A percentile compares a stretch with the other conserved stretches of the same genome.
Conservation (phyloP, 2,329 filamentous ascomycete genomes). For the Sphaerulina musiva region DNA sequence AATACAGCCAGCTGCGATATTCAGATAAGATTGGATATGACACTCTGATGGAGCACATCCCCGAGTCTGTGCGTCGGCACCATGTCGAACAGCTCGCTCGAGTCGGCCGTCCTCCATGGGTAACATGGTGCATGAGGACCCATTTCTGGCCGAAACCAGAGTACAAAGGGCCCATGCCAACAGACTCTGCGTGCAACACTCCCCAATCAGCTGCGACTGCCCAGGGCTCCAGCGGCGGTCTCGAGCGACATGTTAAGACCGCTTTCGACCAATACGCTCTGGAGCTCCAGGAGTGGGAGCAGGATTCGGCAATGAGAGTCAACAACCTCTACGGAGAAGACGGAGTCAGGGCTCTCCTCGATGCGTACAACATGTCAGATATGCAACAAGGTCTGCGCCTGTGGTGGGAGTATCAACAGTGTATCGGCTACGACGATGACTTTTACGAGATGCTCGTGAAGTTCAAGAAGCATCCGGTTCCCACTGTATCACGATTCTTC, state of each 20-base stretch:
- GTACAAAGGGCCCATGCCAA: conserved; percentile 36
- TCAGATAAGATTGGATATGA: conserved; percentile 42
- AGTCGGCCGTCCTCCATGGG: conserved; percentile 36
- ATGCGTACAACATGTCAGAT: conserved; percentile 39
- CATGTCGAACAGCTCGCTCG: conserved; percentile 38
- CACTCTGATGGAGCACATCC: conserved; percentile 35
- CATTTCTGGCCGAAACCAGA: conserved; percentile 40
- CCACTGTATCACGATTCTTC: background rate
- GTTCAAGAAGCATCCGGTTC: conserved; percentile 6
- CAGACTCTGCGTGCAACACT: conserved; percentile 14
- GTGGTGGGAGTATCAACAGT: conserved; percentile 46
- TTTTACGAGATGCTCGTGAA: conserved; percentile 40
- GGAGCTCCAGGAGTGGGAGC: conserved; percentile 38
- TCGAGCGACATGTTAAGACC: conserved; percentile 26
- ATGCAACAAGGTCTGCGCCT: conserved; percentile 38
- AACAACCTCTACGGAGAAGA: conserved; percentile 28
- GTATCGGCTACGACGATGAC: conserved; percentile 36
- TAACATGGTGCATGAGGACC: conserved; percentile 37
- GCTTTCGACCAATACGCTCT: conserved; percentile 34
- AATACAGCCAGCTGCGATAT: conserved; percentile 42
- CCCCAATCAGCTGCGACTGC: conserved; percentile 10
- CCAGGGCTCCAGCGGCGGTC: background rate
- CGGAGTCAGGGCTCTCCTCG: conserved; percentile 33
- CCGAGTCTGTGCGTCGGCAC: conserved; percentile 31
- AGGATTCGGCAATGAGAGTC: conserved; percentile 34